Percentiles rank a stretch among this genome's conserved stretches.
Evolutionary conservation across 176 grass and related monocot genomes (phyloP).

Genomic region (Phyllostachys edulis): DNA sequence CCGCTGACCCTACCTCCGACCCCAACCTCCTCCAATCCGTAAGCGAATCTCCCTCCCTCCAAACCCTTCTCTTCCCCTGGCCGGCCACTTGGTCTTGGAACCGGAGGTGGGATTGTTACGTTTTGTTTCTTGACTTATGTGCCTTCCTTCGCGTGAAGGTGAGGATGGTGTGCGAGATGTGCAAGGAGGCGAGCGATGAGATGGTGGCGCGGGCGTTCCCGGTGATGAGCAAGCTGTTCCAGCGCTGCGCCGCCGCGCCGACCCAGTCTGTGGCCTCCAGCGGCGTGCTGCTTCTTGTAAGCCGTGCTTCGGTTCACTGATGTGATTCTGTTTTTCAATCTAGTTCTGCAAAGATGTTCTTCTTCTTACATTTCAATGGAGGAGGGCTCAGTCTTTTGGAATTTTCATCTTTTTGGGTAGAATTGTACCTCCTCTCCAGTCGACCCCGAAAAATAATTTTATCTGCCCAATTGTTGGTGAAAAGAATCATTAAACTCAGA

Average conservation of each 20-base stretch:
- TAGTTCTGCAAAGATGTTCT: neutral
- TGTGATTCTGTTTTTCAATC: neutral
- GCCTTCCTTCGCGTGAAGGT: constrained; percentile 37
- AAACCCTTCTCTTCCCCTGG: neutral
- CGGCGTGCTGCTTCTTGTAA: constrained; percentile 74
- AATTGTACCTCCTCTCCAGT: constrained; percentile 1
- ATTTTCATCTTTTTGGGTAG: neutral
- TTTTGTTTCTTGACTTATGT: neutral
- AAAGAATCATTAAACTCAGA: neutral
- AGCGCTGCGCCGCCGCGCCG: constrained; percentile 66
- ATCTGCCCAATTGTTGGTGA: neutral
- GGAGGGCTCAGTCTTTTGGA: neutral
- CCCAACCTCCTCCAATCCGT: constrained; percentile 88
- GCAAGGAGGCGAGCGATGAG: constrained; percentile 61
- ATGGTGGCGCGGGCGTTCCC: constrained; percentile 80
- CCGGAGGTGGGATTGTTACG: neutral
- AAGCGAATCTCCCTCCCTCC: constrained; percentile 8
- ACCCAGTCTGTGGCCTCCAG: constrained; percentile 69
- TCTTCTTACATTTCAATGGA: neutral
- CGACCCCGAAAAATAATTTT: neutral
- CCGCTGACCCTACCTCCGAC: constrained; percentile 62
- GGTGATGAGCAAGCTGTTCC: constrained; percentile 91
- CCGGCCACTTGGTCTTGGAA: neutral
- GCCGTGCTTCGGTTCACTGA: neutral
- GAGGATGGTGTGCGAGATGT: constrained; percentile 74